These are phyloP conservation scores for Telopea speciosissima DNA, from an alignment of 177 flowering plant species.

Conservation along the genomic window DNA sequence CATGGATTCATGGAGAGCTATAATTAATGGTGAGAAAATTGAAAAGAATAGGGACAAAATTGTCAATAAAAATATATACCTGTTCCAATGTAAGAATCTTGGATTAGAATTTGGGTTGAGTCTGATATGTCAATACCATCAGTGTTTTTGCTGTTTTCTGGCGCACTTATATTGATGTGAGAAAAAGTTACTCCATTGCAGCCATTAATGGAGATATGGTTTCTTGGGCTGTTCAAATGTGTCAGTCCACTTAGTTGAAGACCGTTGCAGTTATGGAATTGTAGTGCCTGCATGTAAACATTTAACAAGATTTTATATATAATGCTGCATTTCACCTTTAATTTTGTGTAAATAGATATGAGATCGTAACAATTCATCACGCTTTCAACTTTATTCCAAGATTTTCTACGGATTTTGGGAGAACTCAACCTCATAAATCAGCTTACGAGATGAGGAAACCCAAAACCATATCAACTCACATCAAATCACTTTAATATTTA, in stretches of 20 bases:
- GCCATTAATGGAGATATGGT: constrained; percentile 16
- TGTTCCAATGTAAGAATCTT: constrained; percentile 27
- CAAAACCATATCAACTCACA: no score
- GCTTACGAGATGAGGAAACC: no score
- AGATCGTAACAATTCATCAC: no score
- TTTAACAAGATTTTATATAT: no score
- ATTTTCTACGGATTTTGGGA: no score
- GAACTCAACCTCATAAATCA: no score
- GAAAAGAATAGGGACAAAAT: background rate
- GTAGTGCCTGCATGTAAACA: background rate
- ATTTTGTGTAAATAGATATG: no score
- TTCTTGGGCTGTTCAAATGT: constrained; percentile 19
- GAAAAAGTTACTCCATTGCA: constrained; percentile 11
- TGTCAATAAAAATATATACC: constrained; percentile 19
- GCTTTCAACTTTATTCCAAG: no score
- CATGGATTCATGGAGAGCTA: no score
- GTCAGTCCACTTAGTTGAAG: background rate
- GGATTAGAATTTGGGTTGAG: constrained; percentile 15
- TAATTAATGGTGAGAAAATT: no score
- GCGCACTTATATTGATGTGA: constrained; percentile 27
- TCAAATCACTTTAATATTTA: no score
- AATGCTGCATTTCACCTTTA: no score
- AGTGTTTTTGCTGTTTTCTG: constrained; percentile 47
- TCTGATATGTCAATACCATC: constrained; percentile 42
- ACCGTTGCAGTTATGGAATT: background rate